Conservation (phyloP, 139 green algal genomes). For the Ostreobium quekettii region DNA sequence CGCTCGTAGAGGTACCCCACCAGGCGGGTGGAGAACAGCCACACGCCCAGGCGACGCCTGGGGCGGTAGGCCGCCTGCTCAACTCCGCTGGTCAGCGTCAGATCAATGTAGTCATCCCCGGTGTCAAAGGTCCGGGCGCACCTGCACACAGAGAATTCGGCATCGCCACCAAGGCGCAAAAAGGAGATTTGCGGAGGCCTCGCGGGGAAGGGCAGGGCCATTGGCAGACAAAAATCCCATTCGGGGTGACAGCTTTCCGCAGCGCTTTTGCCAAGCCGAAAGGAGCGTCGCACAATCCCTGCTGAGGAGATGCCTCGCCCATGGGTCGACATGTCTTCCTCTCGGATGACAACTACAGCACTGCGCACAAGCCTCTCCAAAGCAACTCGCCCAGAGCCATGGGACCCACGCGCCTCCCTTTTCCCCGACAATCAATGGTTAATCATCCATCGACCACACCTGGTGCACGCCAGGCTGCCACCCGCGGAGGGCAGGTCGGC, state of each 20-base stretch:
- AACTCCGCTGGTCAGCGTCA: slow-evolving; percentile 53
- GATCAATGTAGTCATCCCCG: slow-evolving; percentile 43
- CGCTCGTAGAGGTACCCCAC: slow-evolving; percentile 86
- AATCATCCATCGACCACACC: too few relatives aligned
- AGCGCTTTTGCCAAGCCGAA: too few relatives aligned
- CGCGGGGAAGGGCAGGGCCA: neutral
- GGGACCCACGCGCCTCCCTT: too few relatives aligned
- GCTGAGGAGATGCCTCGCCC: neutral
- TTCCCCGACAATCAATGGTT: too few relatives aligned
- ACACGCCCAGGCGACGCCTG: too few relatives aligned
- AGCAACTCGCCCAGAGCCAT: too few relatives aligned
- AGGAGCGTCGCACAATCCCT: too few relatives aligned
- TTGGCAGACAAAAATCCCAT: neutral
- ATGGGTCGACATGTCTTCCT: neutral
- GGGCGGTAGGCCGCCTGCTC: slow-evolving; percentile 42
- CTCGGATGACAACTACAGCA: neutral
- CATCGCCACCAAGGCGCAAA: slow-evolving; percentile 14
- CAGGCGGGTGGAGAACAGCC: too few relatives aligned
- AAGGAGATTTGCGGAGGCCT: neutral
- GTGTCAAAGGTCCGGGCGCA: slow-evolving; percentile 40
- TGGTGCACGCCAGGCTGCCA: neutral
- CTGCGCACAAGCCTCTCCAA: too few relatives aligned
- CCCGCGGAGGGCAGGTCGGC: neutral
- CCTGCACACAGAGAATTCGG: slow-evolving; percentile 29
- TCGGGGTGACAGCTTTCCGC: too few relatives aligned